Conservation (phyloP, 768 basidiomycete genomes). For the Lactifluus rugatus region DNA sequence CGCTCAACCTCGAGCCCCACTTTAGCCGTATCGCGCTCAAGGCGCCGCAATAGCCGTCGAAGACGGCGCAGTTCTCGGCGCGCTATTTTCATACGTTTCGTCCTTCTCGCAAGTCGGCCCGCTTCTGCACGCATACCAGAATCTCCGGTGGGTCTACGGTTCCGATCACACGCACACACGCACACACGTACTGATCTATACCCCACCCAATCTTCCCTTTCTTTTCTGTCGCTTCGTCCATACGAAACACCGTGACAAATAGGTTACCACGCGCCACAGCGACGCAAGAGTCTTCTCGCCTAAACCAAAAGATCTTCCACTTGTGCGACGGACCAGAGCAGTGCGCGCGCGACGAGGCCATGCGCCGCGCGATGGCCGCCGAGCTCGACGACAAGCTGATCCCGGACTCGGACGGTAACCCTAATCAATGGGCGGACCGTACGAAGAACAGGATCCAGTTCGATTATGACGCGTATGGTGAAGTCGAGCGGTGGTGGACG, state of each 20-base stretch:
- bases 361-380: conserved; percentile 39
- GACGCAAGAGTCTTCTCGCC: conserved; percentile 40
- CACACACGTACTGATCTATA: too few species aligned
- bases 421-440: conserved; percentile 52
- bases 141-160: conserved; percentile 29
- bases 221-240: too few species aligned
- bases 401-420: conserved; percentile 30
- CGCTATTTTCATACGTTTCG: conserved; percentile 40
- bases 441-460: conserved; percentile 39
- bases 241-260: too few species aligned
- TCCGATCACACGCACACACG: background rate
- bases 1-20: too few species aligned
- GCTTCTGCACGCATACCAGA: conserved; percentile 43
- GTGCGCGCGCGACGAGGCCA: conserved; percentile 38
- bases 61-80: conserved; percentile 38
- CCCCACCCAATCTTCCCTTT: too few species aligned
- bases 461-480: conserved; percentile 45
- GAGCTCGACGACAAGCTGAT: conserved; percentile 25
- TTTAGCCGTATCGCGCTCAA: conserved; percentile 37
- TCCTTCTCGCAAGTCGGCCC: conserved; percentile 33
- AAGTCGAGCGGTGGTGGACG: conserved; percentile 42
- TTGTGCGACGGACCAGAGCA: conserved; percentile 46
- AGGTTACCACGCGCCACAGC: conserved; percentile 35
- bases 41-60: conserved; percentile 41
- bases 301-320: conserved; percentile 49